Evolutionary conservation across 2,329 filamentous ascomycete species (phyloP), one percentile per base, ranked within the genome.

Genomic region (Escovopsis weberi): DNA sequence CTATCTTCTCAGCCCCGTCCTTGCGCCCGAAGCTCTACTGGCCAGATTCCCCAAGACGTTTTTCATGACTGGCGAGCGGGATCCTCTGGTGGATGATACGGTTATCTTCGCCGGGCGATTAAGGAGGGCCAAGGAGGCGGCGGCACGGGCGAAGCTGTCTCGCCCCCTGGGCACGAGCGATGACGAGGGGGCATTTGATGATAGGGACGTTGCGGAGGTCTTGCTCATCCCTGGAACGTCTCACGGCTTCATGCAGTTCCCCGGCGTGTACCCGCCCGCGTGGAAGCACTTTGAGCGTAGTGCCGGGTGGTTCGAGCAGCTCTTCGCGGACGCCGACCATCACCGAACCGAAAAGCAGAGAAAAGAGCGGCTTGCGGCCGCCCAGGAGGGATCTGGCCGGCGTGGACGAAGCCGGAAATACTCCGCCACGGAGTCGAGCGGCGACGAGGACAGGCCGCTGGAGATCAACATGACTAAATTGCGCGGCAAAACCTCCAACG

Each of bases 61-160:
- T 59, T 87, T 98, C 53, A 67, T 96, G 41, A 96, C 91, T 0
- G 91, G 91, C 40, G 91, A 98, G 64, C 81, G 89, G 28, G 91
- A 98, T 57, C 91, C 91, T 0, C 66, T 98, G 0, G 91, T 96
- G 0, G 91, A 98, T 56, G 91, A 98, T 59, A 98, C 91, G 0
- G 86, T 95, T 39, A 88, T 98, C 47, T 95, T 98, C 55, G 88
- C 91, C 0, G 91, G 89, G 0, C 70, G 89, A 0, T 62, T 98
- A n/a, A 72, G 87, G 6, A 78, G 88, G 47, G 85, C 87, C 2
- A 94, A 80, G 55, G 73, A 75, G 18, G 70, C 70, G 0, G 65
- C 59, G 6, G 52, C 51, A 2, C 43, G 48, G 18, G 46, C 47
- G 19, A 35, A 39, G 34, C 28, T 51, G n/a, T 46, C 45, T 15